Evolutionary conservation across 1,284 basidiomycete species (phyloP).

Genomic region (Fomitopsis pinicola): DNA sequence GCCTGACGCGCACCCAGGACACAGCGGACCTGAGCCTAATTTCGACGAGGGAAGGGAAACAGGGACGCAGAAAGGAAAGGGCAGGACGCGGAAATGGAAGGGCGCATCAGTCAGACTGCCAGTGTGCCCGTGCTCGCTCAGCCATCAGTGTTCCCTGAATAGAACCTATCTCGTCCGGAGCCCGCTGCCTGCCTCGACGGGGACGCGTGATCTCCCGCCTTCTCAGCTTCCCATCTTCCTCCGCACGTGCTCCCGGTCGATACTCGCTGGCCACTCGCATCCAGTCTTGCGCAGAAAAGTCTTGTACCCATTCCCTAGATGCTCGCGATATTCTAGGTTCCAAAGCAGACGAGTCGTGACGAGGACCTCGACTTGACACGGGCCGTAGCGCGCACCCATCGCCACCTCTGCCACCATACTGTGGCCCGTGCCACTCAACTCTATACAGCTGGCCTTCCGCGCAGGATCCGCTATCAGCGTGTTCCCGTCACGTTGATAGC

Average conservation of each 20-base stretch:
- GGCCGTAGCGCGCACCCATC: no score
- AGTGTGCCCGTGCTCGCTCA: not conserved
- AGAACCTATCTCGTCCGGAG: not conserved
- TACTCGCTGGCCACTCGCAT: no score
- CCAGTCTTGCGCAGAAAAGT: no score
- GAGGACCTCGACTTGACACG: no score
- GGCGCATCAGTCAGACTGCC: not conserved
- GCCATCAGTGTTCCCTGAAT: not conserved
- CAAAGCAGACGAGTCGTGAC: no score
- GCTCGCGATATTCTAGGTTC: no score
- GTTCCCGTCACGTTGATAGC: not conserved
- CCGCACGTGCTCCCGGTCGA: not conserved
- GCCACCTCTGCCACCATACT: no score
- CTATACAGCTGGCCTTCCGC: not conserved
- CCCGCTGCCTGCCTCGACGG: not conserved
- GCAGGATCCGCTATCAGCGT: slow-evolving; percentile 1
- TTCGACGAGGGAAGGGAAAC: not conserved
- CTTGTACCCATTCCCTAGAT: no score
- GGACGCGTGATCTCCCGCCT: not conserved
- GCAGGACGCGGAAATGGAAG: not conserved
- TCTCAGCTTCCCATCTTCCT: not conserved
- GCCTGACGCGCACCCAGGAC: not conserved
- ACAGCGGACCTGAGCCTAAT: not conserved
- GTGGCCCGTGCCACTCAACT: no score
- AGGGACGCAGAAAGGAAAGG: not conserved